Conservation (phyloP, 164 flowering plant species). For the Aristolochia californica region DNA sequence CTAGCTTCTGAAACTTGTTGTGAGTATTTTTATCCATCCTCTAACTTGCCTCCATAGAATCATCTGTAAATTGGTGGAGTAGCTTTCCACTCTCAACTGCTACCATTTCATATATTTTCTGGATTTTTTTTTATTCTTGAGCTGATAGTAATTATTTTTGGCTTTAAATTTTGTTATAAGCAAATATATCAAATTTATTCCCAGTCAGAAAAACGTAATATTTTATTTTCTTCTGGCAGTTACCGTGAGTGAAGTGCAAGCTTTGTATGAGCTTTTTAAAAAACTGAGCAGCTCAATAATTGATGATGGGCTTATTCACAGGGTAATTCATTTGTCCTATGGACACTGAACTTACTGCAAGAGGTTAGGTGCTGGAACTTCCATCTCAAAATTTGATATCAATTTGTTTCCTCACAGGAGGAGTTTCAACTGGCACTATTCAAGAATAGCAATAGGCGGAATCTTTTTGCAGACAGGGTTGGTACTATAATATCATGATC, state of each 20-base stretch:
- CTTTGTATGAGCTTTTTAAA: slow-evolving; percentile 60
- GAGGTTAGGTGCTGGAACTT: no score
- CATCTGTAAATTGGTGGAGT: no score
- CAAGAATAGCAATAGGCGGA: slow-evolving; percentile 33
- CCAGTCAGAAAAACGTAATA: no score
- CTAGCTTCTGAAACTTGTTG: slow-evolving; percentile 66
- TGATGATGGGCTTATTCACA: slow-evolving; percentile 69
- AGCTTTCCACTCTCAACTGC: no score
- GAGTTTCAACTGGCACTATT: slow-evolving; percentile 74
- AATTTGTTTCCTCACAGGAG: slow-evolving; percentile 35
- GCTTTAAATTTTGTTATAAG: no score
- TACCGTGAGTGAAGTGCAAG: slow-evolving; percentile 53
- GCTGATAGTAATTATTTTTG: no score
- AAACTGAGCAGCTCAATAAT: slow-evolving; percentile 67
- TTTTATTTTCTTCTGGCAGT: neutral
- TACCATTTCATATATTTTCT: no score
- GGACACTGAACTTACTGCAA: no score
- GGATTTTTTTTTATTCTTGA: no score
- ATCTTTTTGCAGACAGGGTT: slow-evolving; percentile 65
- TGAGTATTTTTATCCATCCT: slow-evolving; percentile 4
- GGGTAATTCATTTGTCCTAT: slow-evolving; percentile 36
- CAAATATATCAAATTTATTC: no score
- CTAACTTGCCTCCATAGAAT: neutral
- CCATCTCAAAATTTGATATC: neutral
- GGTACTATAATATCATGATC: neutral